phyloP scores from a whole-genome alignment of 1,284 basidiomycete species.

The Quambalaria eucalypti region DNA sequence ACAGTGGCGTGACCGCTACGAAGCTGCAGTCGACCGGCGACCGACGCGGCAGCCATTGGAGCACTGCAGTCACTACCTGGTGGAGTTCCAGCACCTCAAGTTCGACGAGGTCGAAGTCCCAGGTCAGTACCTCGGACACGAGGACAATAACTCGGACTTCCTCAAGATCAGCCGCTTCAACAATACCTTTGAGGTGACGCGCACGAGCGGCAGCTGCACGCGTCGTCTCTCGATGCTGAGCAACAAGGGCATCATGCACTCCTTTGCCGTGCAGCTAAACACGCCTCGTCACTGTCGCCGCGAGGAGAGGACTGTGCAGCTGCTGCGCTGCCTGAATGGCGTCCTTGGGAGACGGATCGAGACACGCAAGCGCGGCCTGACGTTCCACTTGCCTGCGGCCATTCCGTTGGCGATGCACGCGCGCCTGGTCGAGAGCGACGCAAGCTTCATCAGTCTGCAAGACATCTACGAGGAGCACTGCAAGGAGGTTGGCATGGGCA shows the following conservation, averaged over 20 bases:
- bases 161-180: conserved; percentile 84
- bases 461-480: conserved; percentile 92
- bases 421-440: conserved; percentile 81
- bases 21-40: conserved; percentile 70
- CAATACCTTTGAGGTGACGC: conserved; percentile 79
- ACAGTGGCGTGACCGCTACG: conserved; percentile 87
- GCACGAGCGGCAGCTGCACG: conserved; percentile 74
- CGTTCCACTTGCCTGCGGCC: conserved; percentile 81
- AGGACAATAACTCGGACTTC: conserved; percentile 87
- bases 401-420: conserved; percentile 76
- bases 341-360: conserved; percentile 63
- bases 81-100: conserved; percentile 95
- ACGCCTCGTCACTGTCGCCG: conserved; percentile 76
- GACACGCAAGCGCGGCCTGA: conserved; percentile 78
- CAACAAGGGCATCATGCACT: conserved; percentile 77
- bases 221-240: conserved; percentile 84
- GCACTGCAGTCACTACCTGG: conserved; percentile 80
- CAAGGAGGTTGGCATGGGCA: conserved; percentile 63
- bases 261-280: conserved; percentile 86
- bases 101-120: conserved; percentile 98
- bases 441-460: conserved; percentile 79
- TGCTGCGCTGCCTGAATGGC: conserved; percentile 84
- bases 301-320: conserved; percentile 85
- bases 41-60: conserved; percentile 82
- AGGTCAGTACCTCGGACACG: conserved; percentile 76